These are phyloP conservation scores for Pseudogymnoascus sp. DNA, from an alignment of 2,329 filamentous ascomycete genomes.

Conservation along the genomic window DNA sequence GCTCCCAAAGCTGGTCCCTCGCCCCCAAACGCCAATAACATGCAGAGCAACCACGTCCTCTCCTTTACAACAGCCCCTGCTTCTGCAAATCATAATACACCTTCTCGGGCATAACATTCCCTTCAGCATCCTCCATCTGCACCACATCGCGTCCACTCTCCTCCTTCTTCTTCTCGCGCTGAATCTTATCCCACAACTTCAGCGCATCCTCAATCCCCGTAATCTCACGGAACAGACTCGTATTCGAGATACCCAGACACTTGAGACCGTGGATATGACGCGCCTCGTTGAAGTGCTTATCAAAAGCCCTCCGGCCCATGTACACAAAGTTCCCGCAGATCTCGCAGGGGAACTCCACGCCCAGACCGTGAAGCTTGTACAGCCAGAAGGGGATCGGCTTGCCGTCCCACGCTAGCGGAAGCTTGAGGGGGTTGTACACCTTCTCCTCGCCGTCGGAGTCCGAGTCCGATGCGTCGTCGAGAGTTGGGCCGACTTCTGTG, in stretches of 20 bases:
- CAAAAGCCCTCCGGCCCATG: conserved; percentile 90
- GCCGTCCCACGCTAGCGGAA: conserved; percentile 94
- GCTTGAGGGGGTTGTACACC: conserved; percentile 93
- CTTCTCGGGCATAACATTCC: conserved; percentile 98
- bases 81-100: conserved; percentile 94
- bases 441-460: conserved; percentile 73
- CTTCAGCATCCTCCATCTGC: conserved; percentile 96
- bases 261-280: conserved; percentile 89
- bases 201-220: conserved; percentile 84
- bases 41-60: neutral
- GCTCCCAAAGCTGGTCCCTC: neutral
- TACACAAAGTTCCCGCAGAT: conserved; percentile 99
- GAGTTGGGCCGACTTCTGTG: conserved; percentile 28
- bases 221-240: conserved; percentile 86
- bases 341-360: conserved; percentile 91
- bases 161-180: conserved; percentile 72
- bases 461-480: conserved; percentile 48
- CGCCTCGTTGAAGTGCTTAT: conserved; percentile 96
- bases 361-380: conserved; percentile 91
- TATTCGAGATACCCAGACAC: conserved; percentile 88
- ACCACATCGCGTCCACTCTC: conserved; percentile 66
- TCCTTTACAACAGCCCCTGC: conserved; percentile 64
- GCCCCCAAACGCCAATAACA: neutral
- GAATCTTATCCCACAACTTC: conserved; percentile 86
- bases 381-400: conserved; percentile 99